Percentiles rank a stretch among this genome's conserved stretches.
Conservation (phyloP, 108 stramenopile species). For the Cyclotella kingstonii region DNA sequence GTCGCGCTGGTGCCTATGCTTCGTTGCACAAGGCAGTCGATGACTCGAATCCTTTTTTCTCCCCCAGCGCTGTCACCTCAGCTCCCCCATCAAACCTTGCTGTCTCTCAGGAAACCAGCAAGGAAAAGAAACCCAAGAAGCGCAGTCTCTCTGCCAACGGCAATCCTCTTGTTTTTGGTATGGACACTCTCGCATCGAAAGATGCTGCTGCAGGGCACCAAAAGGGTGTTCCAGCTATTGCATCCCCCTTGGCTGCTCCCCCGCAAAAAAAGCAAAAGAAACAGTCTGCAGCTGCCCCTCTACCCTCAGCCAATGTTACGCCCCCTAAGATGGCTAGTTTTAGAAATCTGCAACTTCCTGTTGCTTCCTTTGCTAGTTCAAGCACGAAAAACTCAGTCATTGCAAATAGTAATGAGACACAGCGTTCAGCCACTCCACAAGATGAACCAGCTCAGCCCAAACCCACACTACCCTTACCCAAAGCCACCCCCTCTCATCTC, state of each 20-base stretch:
- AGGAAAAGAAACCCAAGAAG: slow-evolving; percentile 44
- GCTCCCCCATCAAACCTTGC: neutral
- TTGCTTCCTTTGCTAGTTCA: slow-evolving; percentile 73
- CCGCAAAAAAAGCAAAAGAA: slow-evolving; percentile 35
- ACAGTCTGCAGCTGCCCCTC: slow-evolving; percentile 24
- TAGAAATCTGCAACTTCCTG: slow-evolving; percentile 61
- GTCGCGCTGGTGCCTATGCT: slow-evolving; percentile 41
- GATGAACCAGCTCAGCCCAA: slow-evolving; percentile 15
- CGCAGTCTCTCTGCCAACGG: slow-evolving; percentile 28
- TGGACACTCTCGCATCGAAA: slow-evolving; percentile 21
- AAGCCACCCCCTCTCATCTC: slow-evolving; percentile 52
- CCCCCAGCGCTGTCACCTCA: neutral
- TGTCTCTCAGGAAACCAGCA: slow-evolving; percentile 16
- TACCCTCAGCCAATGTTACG: slow-evolving; percentile 3
- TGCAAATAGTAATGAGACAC: slow-evolving; percentile 2
- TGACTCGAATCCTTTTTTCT: slow-evolving; percentile 5
- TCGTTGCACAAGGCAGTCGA: slow-evolving; percentile 17
- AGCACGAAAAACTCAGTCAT: neutral
- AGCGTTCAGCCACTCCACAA: slow-evolving; percentile 28
- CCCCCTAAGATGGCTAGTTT: slow-evolving; percentile 25
- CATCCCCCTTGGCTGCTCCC: slow-evolving; percentile 18
- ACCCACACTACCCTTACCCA: slow-evolving; percentile 49
- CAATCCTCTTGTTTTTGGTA: slow-evolving; percentile 37
- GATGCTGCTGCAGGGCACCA: neutral
- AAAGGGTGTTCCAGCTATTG: slow-evolving; percentile 2